A percentile compares a stretch with the other conserved stretches of the same genome.
Evolutionary conservation across 306 rosid species (phyloP).

Genomic region (Trifolium dubium): DNA sequence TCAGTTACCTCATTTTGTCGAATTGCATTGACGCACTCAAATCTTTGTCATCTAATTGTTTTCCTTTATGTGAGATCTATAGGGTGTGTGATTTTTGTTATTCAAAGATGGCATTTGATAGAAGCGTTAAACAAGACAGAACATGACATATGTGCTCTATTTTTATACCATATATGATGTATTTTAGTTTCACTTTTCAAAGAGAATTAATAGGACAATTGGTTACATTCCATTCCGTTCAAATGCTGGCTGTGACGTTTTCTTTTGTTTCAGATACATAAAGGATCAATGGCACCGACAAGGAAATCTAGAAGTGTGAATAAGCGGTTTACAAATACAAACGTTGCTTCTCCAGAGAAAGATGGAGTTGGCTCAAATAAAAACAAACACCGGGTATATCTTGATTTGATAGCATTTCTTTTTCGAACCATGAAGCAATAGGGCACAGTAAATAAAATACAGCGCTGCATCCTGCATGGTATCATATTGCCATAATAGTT

Average conservation of each 20-base stretch:
- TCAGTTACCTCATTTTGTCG: neutral
- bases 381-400: slow-evolving; percentile 60
- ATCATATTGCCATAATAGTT: slow-evolving; percentile 9
- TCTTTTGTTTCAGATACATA: slow-evolving; percentile 44
- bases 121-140: neutral
- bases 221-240: neutral
- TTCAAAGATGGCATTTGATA: neutral
- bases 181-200: neutral
- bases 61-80: slow-evolving; percentile 3
- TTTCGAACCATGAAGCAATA: slow-evolving; percentile 15
- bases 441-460: slow-evolving; percentile 12
- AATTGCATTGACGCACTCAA: slow-evolving; percentile 7
- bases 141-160: neutral
- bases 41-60: slow-evolving; percentile 17
- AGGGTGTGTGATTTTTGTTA: neutral
- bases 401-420: slow-evolving; percentile 11
- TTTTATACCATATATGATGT: neutral
- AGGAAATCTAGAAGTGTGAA: slow-evolving; percentile 61
- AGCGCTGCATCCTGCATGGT: slow-evolving; percentile 25
- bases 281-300: slow-evolving; percentile 67
- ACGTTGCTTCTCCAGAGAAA: slow-evolving; percentile 62
- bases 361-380: slow-evolving; percentile 56
- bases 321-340: slow-evolving; percentile 52
- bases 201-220: neutral
- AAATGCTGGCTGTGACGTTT: slow-evolving; percentile 10